Percentiles rank a stretch among this genome's conserved stretches.
Evolutionary conservation across 179 eudicot species (phyloP).

Genomic region (Patellifolia procumbens): DNA sequence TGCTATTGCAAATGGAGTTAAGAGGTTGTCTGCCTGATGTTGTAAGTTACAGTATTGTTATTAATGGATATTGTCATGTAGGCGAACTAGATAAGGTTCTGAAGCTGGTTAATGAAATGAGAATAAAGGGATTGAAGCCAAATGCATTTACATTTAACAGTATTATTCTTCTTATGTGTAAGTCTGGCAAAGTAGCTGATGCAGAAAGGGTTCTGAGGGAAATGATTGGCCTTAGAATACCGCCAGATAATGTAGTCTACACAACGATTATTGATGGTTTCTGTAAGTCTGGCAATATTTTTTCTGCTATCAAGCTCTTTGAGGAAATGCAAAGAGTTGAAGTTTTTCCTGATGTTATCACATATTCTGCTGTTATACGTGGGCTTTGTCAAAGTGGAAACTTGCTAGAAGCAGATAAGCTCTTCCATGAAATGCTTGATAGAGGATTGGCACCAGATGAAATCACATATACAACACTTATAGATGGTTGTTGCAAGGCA

Average conservation of each 20-base stretch:
- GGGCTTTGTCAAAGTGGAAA: conserved; percentile 71
- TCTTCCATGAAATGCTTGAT: conserved; percentile 63
- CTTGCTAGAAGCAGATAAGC: conserved; percentile 57
- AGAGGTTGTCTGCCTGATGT: conserved; percentile 76
- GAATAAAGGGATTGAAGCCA: conserved; percentile 62
- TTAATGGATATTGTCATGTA: conserved; percentile 66
- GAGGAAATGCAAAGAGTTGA: conserved; percentile 63
- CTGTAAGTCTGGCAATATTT: conserved; percentile 62
- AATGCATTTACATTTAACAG: conserved; percentile 67
- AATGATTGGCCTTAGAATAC: conserved; percentile 58
- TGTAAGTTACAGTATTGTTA: conserved; percentile 71
- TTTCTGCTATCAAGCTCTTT: conserved; percentile 51
- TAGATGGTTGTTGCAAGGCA: conserved; percentile 88
- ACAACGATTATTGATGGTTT: conserved; percentile 82
- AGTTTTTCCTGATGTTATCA: conserved; percentile 57
- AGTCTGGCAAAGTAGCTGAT: conserved; percentile 60
- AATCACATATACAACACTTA: conserved; percentile 72
- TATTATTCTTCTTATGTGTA: conserved; percentile 67
- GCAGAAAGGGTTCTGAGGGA: conserved; percentile 69
- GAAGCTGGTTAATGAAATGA: conserved; percentile 65
- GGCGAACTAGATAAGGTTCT: conserved; percentile 55
- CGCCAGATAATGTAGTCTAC: conserved; percentile 70
- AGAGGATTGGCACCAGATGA: conserved; percentile 67
- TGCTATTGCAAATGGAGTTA: conserved; percentile 71
- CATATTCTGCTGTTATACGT: conserved; percentile 64